phyloP scores from a whole-genome alignment of 2,329 filamentous ascomycete species.

The Coniochaeta sp. region DNA sequence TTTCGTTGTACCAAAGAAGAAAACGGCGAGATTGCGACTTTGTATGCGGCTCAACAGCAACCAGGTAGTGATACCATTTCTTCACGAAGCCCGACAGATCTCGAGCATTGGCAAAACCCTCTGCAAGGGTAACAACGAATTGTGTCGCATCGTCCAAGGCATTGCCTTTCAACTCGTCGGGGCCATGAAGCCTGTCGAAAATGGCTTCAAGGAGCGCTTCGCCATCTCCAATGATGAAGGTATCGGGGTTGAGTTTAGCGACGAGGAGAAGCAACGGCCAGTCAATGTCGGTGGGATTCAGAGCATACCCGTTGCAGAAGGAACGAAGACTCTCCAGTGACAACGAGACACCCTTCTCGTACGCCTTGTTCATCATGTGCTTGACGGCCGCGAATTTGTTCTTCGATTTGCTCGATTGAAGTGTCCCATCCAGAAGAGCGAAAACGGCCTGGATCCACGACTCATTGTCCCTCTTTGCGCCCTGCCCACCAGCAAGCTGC shows the following conservation, averaged over 20 bases:
- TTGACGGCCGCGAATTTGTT: constrained; percentile 18
- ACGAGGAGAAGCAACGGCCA: constrained; percentile 35
- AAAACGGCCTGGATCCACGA: constrained; percentile 32
- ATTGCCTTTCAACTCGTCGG: not conserved
- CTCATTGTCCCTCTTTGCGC: constrained; percentile 28
- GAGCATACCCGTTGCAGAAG: constrained; percentile 34
- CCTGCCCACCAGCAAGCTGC: constrained; percentile 25
- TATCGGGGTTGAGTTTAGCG: constrained; percentile 38
- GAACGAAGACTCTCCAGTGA: constrained; percentile 31
- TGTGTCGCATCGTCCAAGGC: constrained; percentile 8
- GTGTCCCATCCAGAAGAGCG: constrained; percentile 19
- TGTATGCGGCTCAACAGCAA: constrained; percentile 19
- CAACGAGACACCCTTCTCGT: constrained; percentile 21
- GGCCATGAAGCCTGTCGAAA: constrained; percentile 24
- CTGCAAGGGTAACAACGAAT: constrained; percentile 33
- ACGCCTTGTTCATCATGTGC: constrained; percentile 23
- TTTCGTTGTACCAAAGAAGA: constrained; percentile 18
- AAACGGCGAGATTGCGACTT: not conserved
- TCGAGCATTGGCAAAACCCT: constrained; percentile 35
- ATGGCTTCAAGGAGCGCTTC: constrained; percentile 30
- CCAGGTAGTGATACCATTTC: constrained; percentile 37
- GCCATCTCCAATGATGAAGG: constrained; percentile 33
- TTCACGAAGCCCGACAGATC: constrained; percentile 37
- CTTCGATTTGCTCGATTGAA: constrained; percentile 12
- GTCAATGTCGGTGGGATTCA: constrained; percentile 24